Evolutionary conservation across 306 rosid species (phyloP).

Genomic region (Abrus pulchellus): DNA sequence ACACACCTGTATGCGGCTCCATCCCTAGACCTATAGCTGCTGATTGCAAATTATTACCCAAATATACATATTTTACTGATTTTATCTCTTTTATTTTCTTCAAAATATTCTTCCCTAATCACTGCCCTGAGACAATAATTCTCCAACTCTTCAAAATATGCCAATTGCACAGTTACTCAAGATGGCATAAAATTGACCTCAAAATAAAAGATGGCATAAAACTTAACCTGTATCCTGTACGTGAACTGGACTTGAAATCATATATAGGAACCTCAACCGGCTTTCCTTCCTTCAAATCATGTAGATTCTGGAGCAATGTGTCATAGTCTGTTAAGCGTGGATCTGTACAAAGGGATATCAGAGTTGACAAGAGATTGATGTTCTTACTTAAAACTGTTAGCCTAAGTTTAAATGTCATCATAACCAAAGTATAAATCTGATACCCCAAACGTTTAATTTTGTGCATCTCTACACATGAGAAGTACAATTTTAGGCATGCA

Average conservation of each 20-base stretch:
- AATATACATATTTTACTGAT: constrained; percentile 16
- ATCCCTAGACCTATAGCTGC: background rate
- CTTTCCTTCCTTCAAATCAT: constrained; percentile 89
- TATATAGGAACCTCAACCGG: constrained; percentile 84
- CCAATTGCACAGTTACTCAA: constrained; percentile 40
- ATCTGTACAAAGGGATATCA: constrained; percentile 64
- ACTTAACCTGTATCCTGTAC: constrained; percentile 87
- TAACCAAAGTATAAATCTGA: constrained; percentile 44
- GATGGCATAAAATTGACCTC: background rate
- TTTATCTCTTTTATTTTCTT: constrained; percentile 14
- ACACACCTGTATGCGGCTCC: constrained; percentile 2
- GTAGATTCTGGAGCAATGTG: constrained; percentile 88
- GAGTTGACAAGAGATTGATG: constrained; percentile 33
- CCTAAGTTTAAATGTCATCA: constrained; percentile 14
- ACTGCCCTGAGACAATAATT: constrained; percentile 24
- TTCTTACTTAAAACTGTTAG: constrained; percentile 44
- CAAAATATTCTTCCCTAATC: constrained; percentile 15
- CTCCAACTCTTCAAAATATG: constrained; percentile 35
- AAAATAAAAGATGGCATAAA: constrained; percentile 4
- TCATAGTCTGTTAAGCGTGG: constrained; percentile 99
- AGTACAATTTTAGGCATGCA: background rate
- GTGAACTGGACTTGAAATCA: constrained; percentile 97
- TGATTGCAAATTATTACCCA: constrained; percentile 28
- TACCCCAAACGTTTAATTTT: constrained; percentile 33
- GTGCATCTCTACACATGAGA: constrained; percentile 26